Conservation (phyloP, 164 flowering plant genomes). For the Nelumbo lutea region DNA sequence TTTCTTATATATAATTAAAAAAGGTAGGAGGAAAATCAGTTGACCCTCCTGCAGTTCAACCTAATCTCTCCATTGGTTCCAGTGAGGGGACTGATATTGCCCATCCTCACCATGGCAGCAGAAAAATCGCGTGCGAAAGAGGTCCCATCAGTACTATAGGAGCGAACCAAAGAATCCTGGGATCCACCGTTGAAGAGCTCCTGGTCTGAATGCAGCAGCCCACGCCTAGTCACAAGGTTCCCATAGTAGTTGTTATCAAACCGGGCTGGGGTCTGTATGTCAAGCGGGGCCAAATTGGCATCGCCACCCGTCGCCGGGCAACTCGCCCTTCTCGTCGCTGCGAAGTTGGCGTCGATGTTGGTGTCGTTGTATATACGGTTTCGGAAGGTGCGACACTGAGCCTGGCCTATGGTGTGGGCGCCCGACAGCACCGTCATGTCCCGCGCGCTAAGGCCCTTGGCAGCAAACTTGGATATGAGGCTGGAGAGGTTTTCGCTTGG, state of each 20-base stretch:
- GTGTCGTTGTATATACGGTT: constrained; percentile 60
- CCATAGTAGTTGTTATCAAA: constrained; percentile 52
- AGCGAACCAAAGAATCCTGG: constrained; percentile 42
- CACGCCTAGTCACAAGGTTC: constrained; percentile 36
- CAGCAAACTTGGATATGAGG: constrained; percentile 15
- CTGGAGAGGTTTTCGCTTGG: constrained; percentile 16
- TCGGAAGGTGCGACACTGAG: constrained; percentile 58
- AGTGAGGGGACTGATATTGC: constrained; percentile 55
- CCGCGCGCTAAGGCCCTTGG: constrained; percentile 13
- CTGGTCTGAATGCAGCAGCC: constrained; percentile 65
- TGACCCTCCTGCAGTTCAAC: constrained; percentile 45
- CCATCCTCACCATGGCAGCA: constrained; percentile 61
- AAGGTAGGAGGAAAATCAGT: constrained; percentile 13
- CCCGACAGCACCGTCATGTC: constrained; percentile 28
- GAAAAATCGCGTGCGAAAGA: constrained; percentile 41
- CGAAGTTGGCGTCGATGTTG: constrained; percentile 48
- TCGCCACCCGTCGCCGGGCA: constrained; percentile 53
- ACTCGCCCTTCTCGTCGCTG: constrained; percentile 24
- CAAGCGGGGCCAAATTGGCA: constrained; percentile 56
- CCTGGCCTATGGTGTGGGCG: constrained; percentile 66
- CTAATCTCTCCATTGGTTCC: constrained; percentile 61
- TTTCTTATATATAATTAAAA: no score
- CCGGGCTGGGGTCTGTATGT: constrained; percentile 34
- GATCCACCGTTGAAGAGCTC: constrained; percentile 53
- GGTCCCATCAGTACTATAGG: constrained; percentile 25